phyloP scores from a whole-genome alignment of 495 filamentous ascomycete genomes.

The Cercophora newfieldiana region DNA sequence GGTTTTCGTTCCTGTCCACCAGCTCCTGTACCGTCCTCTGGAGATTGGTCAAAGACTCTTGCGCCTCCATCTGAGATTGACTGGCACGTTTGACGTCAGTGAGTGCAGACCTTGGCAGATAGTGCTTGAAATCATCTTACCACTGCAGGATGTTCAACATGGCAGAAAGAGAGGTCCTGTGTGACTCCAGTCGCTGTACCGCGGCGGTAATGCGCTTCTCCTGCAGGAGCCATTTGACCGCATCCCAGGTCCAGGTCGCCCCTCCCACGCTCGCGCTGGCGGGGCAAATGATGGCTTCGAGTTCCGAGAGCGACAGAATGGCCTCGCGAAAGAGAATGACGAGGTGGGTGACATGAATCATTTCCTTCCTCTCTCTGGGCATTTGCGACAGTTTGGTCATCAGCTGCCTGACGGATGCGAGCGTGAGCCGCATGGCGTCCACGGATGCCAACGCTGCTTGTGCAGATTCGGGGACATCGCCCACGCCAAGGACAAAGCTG shows the following conservation, averaged over 20 bases:
- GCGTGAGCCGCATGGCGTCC: neutral
- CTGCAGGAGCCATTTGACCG: neutral
- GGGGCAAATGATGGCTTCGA: neutral
- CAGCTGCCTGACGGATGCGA: neutral
- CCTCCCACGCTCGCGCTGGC: neutral
- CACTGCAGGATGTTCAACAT: constrained; percentile 1
- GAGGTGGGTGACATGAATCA: neutral
- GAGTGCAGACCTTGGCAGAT: neutral
- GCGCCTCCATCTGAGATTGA: neutral
- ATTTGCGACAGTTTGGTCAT: neutral
- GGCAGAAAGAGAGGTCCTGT: neutral
- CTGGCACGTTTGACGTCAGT: neutral
- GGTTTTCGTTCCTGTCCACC: neutral
- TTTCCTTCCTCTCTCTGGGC: neutral
- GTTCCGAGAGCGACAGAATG: neutral
- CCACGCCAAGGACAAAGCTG: neutral
- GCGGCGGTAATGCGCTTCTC: neutral
- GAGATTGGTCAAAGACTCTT: neutral
- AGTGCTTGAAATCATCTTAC: neutral
- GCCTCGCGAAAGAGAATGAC: neutral
- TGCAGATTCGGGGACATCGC: constrained; percentile 6
- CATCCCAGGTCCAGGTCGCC: neutral
- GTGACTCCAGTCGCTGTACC: neutral
- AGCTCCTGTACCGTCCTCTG: neutral
- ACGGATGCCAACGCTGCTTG: neutral